Base-by-base conservation (phyloP, 805 yeast species). In the Metschnikowia chrysomelidarum region DNA sequence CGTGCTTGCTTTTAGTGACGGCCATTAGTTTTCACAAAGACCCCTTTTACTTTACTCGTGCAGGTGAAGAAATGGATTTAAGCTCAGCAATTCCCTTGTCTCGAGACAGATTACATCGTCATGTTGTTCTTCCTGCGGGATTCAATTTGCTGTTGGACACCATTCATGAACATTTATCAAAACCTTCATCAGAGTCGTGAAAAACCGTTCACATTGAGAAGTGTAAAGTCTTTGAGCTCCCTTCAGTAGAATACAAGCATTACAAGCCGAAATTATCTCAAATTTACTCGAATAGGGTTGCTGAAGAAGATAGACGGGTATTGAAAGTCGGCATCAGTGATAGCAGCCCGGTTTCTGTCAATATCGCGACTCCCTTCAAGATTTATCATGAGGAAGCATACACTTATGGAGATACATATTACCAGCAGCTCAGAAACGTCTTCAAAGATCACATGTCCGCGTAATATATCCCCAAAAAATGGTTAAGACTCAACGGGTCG, bases 401-500 rank as follows among this genome's bases (percentile, higher is more conserved):
- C 14, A 13, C 12, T 0, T 32, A 18, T 14, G 20, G 15, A n/a
- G 43, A 40, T 12, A 27, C 19, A 2, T 40, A 36, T 23, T 16
- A 24, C 14, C 16, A 36, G 18, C 34, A 28, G 11, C 20, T 40
- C 3, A 26, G 24, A 2, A 33, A 30, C 13, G 13, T 36, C 9
- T 29, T 40, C 7, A 27, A 18, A 12, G 24, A 27, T 6, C 34
- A 40, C 17, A 13, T 37, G 12, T 8, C 37, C n/a, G 10, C 15
- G 3, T 18, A 40, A 8, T n/a, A 33, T 9, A 24, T 27, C 6
- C 11, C 24, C n/a, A 27, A 23, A 7, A 30, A 29, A 22, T 52
- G 54, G 54, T 47, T 44, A 26, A 23, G 50, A 20, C 36, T 49
- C 36, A 33, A 44, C 14, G 49, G 54, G 10, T 45, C 54, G 1